phyloP scores from a whole-genome alignment of 1,284 basidiomycete species.

The Puccinia horiana region DNA sequence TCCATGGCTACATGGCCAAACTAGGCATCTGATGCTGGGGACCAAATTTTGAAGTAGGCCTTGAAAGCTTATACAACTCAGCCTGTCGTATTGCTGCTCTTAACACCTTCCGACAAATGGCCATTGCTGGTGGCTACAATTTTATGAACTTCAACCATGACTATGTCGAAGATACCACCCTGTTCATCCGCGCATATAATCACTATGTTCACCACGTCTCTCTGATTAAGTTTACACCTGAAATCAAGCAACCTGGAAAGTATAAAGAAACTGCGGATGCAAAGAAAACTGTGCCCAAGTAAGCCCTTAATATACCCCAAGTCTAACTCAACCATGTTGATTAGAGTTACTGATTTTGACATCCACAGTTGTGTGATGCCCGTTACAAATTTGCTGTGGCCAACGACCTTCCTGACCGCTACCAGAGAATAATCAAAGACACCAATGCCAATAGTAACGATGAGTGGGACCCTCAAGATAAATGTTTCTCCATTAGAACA shows the following conservation, averaged over 20 bases:
- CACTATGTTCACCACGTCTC: conserved; percentile 36
- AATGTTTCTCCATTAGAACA: conserved; percentile 23
- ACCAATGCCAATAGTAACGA: conserved; percentile 16
- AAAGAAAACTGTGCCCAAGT: conserved; percentile 20
- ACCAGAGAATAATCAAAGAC: conserved; percentile 4
- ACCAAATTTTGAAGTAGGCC: conserved; percentile 19
- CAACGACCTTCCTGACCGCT: neutral
- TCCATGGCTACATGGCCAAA: conserved; percentile 27
- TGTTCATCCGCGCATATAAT: conserved; percentile 22
- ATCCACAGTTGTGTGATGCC: neutral
- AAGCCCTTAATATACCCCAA: too few species aligned
- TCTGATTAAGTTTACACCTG: neutral
- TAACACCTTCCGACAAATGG: conserved; percentile 28
- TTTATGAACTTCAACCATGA: neutral
- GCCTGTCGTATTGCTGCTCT: conserved; percentile 13
- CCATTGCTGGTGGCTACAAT: conserved; percentile 1
- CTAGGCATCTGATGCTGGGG: conserved; percentile 32
- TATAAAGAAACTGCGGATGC: neutral
- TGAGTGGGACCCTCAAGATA: neutral
- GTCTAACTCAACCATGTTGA: neutral
- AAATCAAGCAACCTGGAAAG: conserved; percentile 6
- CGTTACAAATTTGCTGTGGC: neutral
- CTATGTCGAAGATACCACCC: neutral
- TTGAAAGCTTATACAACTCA: conserved; percentile 29
- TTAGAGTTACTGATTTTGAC: neutral